Evolutionary conservation across 176 grass and related monocot species (phyloP).

Genomic region (Phragmites australis): DNA sequence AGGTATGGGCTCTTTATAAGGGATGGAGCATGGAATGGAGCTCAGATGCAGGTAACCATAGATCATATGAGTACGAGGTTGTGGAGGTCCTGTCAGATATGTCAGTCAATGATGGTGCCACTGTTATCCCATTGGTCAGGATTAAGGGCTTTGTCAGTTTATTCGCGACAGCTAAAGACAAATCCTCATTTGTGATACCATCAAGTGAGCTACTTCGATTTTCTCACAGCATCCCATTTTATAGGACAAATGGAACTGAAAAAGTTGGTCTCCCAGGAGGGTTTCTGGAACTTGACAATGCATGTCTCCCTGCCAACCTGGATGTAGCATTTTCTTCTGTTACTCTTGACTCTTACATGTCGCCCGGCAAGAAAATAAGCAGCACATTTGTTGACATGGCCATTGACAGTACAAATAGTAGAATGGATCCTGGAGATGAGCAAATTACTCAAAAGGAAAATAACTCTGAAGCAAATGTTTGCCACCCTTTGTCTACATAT

Average conservation of each 20-base stretch:
- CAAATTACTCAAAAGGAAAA: conserved; percentile 36
- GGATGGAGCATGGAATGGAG: conserved; percentile 78
- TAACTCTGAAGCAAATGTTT: conserved; percentile 15
- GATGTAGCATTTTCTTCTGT: conserved; percentile 62
- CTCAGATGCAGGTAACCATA: conserved; percentile 70
- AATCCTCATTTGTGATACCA: conserved; percentile 47
- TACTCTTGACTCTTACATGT: conserved; percentile 44
- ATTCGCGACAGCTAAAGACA: conserved; percentile 54
- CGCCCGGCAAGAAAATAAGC: conserved; percentile 29
- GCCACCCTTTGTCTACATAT: conserved; percentile 1
- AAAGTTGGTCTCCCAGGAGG: conserved; percentile 73
- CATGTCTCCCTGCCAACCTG: conserved; percentile 71
- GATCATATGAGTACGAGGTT: conserved; percentile 73
- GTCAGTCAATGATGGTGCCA: conserved; percentile 44
- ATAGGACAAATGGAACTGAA: conserved; percentile 70
- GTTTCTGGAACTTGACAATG: conserved; percentile 82
- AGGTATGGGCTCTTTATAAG: conserved; percentile 92
- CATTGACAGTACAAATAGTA: conserved; percentile 18
- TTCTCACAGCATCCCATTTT: conserved; percentile 72
- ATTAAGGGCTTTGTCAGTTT: conserved; percentile 83
- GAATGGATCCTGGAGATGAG: conserved; percentile 26
- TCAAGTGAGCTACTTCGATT: conserved; percentile 73
- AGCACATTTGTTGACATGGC: conserved; percentile 22
- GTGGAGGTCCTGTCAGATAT: conserved; percentile 71
- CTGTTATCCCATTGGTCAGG: conserved; percentile 67